phyloP scores from a whole-genome alignment of 192 early-diverging fungal species.

The Mycoemilia scoparia region DNA sequence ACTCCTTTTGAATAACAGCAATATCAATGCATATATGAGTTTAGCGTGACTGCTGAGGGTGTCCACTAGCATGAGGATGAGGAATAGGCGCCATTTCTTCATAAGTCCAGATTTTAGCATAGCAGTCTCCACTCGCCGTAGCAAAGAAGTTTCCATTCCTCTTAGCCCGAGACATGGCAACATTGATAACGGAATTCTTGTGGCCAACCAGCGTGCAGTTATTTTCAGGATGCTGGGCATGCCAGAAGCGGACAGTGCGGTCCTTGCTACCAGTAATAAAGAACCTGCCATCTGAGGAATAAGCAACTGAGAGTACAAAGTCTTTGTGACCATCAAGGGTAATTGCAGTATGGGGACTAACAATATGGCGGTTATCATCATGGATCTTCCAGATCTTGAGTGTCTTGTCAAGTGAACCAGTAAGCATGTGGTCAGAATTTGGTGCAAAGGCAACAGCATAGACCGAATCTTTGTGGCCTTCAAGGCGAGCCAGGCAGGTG shows the following conservation, averaged over 20 bases:
- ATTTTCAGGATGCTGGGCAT: slow-evolving; percentile 47
- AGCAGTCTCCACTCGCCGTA: slow-evolving; percentile 87
- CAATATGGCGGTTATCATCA: slow-evolving; percentile 10
- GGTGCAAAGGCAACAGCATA: slow-evolving; percentile 91
- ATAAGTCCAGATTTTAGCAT: slow-evolving; percentile 83
- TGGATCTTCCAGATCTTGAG: slow-evolving; percentile 82
- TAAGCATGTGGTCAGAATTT: slow-evolving; percentile 77
- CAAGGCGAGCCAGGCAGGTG: slow-evolving; percentile 62
- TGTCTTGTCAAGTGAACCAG: slow-evolving; percentile 82
- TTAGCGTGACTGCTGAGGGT: no score
- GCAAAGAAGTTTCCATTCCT: slow-evolving; percentile 90
- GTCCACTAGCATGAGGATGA: no score
- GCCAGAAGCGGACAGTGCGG: slow-evolving; percentile 87
- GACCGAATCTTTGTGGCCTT: slow-evolving; percentile 89
- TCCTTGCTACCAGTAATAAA: slow-evolving; percentile 86
- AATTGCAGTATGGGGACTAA: slow-evolving; percentile 12
- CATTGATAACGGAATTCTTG: slow-evolving; percentile 94
- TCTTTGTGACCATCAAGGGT: slow-evolving; percentile 57
- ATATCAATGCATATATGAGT: no score
- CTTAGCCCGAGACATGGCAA: slow-evolving; percentile 63
- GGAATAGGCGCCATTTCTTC: slow-evolving; percentile 17
- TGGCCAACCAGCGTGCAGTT: slow-evolving; percentile 80
- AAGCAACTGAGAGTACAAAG: slow-evolving; percentile 92
- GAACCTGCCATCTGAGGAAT: slow-evolving; percentile 68
- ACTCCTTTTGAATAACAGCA: no score